Evolutionary conservation across 73 alveolate species (phyloP), one percentile per base, ranked within the genome.

Genomic region (Uronychia binucleata): DNA sequence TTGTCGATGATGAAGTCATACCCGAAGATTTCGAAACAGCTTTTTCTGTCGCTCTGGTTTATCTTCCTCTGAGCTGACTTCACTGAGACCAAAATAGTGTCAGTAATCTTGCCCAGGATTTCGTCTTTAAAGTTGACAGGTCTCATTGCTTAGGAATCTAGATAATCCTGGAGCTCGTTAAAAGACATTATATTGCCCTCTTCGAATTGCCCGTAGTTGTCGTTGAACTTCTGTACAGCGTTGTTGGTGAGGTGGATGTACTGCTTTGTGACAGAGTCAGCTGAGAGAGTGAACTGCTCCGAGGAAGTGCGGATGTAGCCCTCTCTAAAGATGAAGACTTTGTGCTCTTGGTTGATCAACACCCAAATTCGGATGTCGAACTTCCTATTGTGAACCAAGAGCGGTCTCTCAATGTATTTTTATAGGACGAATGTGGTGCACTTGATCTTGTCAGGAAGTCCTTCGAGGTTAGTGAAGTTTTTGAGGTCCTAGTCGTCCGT

Each of bases 341-440:
- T 93, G 86, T 84, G 80, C 30, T 91, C 95, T 35, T 94, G 95
- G 57, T 98, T 92, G 13, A 97, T 82, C 80, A 97, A 83, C 33
- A 95, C 99, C 99, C 99, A 97, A 27, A 94, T 90, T 90, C 99
- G 88, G 81, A 97, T 97, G 78, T 97, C 99, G 76, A 94, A 94
- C 76, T 94, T 97, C 77, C 99, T 90, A 59, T 90, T 90, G 30
- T 94, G 75, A 76, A 94, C 87, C 59, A 95, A 88, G 57, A 96
- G 85, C 26, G 99, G 99, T 19, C 85, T 87, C 82, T 97, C 99
- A 1, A 97, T 84, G 88, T 97, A 97, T 91, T 97, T 97, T 58
- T 88, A 58, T n/a, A 88, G 59, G 57, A 88, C 88, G 58, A 88
- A 88, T 25, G 32, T 30, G 31, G 30, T 59, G 67, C 67, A 46